Conservation (phyloP, 345 rosid genomes). For the Salix udensis region DNA sequence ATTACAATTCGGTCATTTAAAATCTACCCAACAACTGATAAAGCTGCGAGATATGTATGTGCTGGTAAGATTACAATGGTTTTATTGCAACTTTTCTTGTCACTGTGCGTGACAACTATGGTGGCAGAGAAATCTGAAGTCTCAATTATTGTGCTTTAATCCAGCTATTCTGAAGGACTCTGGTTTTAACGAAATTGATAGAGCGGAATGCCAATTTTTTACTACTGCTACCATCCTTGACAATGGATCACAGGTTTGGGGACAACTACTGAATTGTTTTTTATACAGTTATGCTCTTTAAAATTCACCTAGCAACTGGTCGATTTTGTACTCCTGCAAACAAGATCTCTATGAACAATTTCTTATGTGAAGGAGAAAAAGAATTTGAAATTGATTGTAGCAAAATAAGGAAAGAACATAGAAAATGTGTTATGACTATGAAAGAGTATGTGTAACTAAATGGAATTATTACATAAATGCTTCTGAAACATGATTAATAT, state of each 20-base stretch:
- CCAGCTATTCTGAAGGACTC: conserved; percentile 86
- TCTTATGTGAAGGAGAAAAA: background rate
- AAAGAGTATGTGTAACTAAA: background rate
- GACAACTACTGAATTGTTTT: background rate
- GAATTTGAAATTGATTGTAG: background rate
- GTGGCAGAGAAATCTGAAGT: background rate
- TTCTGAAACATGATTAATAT: too few relatives aligned
- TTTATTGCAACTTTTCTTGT: background rate
- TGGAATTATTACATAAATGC: too few relatives aligned
- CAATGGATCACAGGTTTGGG: conserved; percentile 78
- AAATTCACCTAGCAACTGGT: background rate
- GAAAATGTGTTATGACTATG: background rate
- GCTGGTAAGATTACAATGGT: conserved; percentile 42
- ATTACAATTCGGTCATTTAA: conserved; percentile 61
- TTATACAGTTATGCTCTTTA: background rate
- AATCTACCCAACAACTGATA: conserved; percentile 72
- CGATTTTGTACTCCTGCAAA: background rate
- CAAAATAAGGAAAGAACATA: background rate
- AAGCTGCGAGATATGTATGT: conserved; percentile 73
- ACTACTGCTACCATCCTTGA: conserved; percentile 75
- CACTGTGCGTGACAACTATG: conserved; percentile 2
- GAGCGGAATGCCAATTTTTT: conserved; percentile 88
- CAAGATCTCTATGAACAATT: too few relatives aligned
- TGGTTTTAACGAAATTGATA: conserved; percentile 72
- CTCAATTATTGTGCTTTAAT: conserved; percentile 21